These are phyloP conservation scores for Boletus patriciae DNA, from an alignment of 768 basidiomycete genomes.

Conservation along the genomic window DNA sequence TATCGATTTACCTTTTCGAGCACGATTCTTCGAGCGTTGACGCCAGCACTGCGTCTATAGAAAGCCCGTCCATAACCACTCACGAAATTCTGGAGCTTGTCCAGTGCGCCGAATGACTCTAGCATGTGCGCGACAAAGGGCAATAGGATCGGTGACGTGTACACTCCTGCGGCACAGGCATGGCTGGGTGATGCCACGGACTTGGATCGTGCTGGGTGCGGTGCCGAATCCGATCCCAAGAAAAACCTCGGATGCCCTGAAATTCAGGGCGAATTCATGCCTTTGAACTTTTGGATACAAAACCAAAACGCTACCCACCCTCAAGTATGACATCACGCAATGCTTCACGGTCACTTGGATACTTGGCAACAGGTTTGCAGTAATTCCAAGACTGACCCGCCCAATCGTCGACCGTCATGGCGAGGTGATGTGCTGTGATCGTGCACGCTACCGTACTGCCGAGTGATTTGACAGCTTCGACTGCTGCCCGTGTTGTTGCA, in stretches of 20 bases:
- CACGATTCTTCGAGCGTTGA: constrained; percentile 38
- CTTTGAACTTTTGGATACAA: neutral
- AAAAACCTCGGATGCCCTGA: constrained; percentile 93
- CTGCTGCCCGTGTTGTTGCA: constrained; percentile 89
- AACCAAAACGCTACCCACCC: constrained; percentile 44
- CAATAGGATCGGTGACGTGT: constrained; percentile 90
- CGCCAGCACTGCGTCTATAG: constrained; percentile 49
- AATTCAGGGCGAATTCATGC: neutral
- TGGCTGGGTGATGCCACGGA: constrained; percentile 66
- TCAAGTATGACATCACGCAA: constrained; percentile 72
- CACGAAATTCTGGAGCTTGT: constrained; percentile 78
- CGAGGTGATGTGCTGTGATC: constrained; percentile 96
- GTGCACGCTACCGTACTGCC: constrained; percentile 89
- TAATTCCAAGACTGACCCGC: constrained; percentile 94
- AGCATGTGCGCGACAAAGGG: constrained; percentile 88
- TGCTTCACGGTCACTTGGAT: constrained; percentile 85
- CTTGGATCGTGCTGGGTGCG: constrained; percentile 74
- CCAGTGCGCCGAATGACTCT: constrained; percentile 83
- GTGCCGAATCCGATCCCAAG: constrained; percentile 95
- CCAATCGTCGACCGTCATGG: constrained; percentile 93
- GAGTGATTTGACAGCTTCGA: constrained; percentile 78
- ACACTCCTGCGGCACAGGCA: constrained; percentile 92
- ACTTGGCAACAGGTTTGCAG: constrained; percentile 98
- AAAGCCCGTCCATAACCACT: constrained; percentile 78
- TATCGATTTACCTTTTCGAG: constrained; percentile 43